These are phyloP conservation scores for Dioszegia crocea DNA, from an alignment of 768 basidiomycete species.

Conservation along the genomic window DNA sequence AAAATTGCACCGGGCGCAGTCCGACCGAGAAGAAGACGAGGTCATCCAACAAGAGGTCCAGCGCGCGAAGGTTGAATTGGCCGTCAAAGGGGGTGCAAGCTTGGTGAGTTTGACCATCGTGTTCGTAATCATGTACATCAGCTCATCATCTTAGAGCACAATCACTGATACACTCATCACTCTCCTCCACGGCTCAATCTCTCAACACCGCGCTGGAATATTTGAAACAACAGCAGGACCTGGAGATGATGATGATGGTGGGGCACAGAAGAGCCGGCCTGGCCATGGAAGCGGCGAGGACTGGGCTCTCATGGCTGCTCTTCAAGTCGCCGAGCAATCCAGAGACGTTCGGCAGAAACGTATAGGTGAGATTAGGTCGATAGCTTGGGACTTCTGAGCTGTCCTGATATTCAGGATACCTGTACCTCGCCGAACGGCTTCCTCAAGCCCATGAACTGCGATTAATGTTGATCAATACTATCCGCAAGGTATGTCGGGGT, in stretches of 20 bases:
- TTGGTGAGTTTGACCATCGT: slow-evolving; percentile 6
- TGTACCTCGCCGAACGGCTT: slow-evolving; percentile 34
- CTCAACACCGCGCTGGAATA: slow-evolving; percentile 2
- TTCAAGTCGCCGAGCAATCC: slow-evolving; percentile 32
- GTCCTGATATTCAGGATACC: slow-evolving; percentile 23
- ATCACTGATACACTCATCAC: slow-evolving; percentile 33
- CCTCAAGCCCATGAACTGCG: slow-evolving; percentile 30
- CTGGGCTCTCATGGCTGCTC: slow-evolving; percentile 26
- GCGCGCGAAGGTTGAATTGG: background rate
- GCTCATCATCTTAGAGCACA: slow-evolving; percentile 17
- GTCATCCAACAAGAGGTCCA: slow-evolving; percentile 6
- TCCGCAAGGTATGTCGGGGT: slow-evolving; percentile 31
- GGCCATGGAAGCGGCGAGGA: slow-evolving; percentile 7
- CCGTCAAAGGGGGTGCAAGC: slow-evolving; percentile 3
- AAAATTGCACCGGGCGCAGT: slow-evolving; percentile 24
- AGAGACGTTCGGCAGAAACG: slow-evolving; percentile 22
- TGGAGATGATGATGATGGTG: background rate
- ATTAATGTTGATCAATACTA: slow-evolving; percentile 42
- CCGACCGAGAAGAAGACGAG: slow-evolving; percentile 28
- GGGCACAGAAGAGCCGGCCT: background rate
- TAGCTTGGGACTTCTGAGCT: no score
- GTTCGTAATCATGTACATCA: no score
- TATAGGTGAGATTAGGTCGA: slow-evolving; percentile 32
- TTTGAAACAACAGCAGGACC: background rate
- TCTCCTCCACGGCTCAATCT: slow-evolving; percentile 25